These are phyloP conservation scores for Rubia peregrina DNA, from an alignment of 305 asterid genomes.

Conservation along the genomic window DNA sequence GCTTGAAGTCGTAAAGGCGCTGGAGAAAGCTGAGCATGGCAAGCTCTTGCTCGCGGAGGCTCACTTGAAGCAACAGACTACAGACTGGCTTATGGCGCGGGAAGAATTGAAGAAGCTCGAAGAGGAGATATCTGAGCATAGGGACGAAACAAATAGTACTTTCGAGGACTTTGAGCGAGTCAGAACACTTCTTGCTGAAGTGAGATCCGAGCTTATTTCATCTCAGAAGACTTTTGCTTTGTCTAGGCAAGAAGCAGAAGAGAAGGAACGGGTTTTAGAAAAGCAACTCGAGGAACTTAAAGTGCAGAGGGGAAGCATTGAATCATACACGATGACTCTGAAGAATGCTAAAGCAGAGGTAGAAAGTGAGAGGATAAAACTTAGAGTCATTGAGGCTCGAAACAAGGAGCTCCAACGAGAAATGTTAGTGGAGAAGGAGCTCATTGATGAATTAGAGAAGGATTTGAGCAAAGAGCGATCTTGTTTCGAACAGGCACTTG, in stretches of 20 bases:
- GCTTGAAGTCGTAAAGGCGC: constrained; percentile 28
- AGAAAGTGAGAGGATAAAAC: constrained; percentile 58
- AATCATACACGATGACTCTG: constrained; percentile 48
- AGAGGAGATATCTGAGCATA: constrained; percentile 42
- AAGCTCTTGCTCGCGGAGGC: constrained; percentile 48
- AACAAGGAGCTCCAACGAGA: constrained; percentile 58
- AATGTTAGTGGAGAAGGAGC: constrained; percentile 56
- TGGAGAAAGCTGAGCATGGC: constrained; percentile 47
- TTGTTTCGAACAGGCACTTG: constrained; percentile 40
- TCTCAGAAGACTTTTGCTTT: constrained; percentile 58
- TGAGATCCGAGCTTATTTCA: constrained; percentile 60
- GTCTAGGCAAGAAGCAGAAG: constrained; percentile 46
- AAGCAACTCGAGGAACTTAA: constrained; percentile 54
- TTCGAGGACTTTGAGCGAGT: constrained; percentile 58
- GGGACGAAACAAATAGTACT: constrained; percentile 44
- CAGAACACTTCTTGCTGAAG: constrained; percentile 56
- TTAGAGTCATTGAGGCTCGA: constrained; percentile 54
- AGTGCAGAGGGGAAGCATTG: constrained; percentile 44
- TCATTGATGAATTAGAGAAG: constrained; percentile 42
- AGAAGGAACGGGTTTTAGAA: constrained; percentile 51
- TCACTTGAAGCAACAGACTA: constrained; percentile 67
- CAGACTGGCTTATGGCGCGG: constrained; percentile 67
- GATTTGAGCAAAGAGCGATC: constrained; percentile 44
- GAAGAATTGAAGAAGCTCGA: constrained; percentile 59
- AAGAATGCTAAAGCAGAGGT: constrained; percentile 61